Evolutionary conservation across 768 basidiomycete genomes (phyloP).

Genomic region (Termitomyces sp.): DNA sequence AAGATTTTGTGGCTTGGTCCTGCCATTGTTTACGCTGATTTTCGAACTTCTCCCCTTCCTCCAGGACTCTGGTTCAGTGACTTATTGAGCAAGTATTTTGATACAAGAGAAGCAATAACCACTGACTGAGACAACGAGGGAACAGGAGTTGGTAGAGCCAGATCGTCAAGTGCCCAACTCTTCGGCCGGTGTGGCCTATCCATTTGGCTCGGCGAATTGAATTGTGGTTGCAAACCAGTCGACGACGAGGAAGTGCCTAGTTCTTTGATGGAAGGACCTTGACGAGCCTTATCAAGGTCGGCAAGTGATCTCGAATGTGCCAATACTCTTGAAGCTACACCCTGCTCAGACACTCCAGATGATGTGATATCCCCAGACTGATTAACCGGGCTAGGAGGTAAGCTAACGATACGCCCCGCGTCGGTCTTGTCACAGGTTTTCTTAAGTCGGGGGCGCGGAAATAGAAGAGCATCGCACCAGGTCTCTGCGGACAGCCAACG

Average conservation of each 20-base stretch:
- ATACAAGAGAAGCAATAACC: not conserved
- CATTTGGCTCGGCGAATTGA: not conserved
- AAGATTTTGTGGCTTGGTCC: conserved; percentile 56
- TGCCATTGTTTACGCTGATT: conserved; percentile 69
- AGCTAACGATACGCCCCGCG: conserved; percentile 43
- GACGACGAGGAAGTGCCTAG: not conserved
- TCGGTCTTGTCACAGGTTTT: conserved; percentile 22
- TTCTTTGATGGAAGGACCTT: not conserved
- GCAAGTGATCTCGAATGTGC: conserved; percentile 48
- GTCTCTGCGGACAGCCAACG: conserved; percentile 74
- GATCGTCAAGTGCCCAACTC: conserved; percentile 60
- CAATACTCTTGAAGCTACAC: conserved; percentile 44
- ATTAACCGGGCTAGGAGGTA: conserved; percentile 45
- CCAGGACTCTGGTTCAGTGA: conserved; percentile 52
- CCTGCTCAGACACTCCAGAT: conserved; percentile 20
- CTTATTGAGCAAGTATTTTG: not conserved
- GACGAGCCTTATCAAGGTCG: conserved; percentile 25
- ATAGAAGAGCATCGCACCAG: conserved; percentile 79
- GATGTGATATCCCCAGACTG: conserved; percentile 10
- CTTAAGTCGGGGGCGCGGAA: conserved; percentile 73
- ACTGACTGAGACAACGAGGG: conserved; percentile 56
- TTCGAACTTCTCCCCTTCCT: conserved; percentile 60
- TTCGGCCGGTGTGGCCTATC: conserved; percentile 42
- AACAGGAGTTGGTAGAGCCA: conserved; percentile 56
- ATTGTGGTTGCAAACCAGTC: not conserved